These are phyloP conservation scores for Pythium grandisporangium DNA, from an alignment of 352 stramenopile species.

Conservation along the genomic window DNA sequence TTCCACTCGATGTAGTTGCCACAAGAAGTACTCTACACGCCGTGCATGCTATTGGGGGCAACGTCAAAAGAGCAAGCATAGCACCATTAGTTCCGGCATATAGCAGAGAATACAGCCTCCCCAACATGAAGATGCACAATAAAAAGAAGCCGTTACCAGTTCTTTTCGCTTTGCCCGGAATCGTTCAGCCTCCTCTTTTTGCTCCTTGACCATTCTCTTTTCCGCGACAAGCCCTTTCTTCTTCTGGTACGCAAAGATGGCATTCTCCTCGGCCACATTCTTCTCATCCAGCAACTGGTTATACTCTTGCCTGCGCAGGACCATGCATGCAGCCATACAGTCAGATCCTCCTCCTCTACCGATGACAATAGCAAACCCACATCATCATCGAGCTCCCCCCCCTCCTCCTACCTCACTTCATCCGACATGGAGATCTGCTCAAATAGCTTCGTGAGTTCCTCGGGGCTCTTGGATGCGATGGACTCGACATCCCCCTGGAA, in stretches of 20 bases:
- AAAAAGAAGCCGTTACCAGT: too few relatives aligned
- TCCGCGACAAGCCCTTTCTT: constrained; percentile 94
- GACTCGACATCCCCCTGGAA: constrained; percentile 99
- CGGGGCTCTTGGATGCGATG: constrained; percentile 93
- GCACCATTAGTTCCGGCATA: background rate
- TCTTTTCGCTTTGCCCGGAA: constrained; percentile 67
- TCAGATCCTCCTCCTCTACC: too few relatives aligned
- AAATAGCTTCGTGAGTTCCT: constrained; percentile 95
- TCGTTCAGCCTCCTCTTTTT: constrained; percentile 90
- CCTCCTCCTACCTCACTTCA: constrained; percentile 50
- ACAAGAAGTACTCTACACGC: constrained; percentile 92
- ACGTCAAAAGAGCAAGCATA: background rate
- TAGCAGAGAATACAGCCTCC: constrained; percentile 5
- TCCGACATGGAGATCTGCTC: constrained; percentile 94
- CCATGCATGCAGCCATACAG: too few relatives aligned
- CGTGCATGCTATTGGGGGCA: constrained; percentile 39
- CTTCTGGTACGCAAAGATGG: constrained; percentile 94
- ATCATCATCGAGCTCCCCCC: background rate
- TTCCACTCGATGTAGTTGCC: constrained; percentile 94
- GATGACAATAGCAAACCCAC: background rate
- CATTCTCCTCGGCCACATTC: constrained; percentile 89
- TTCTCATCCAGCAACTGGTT: constrained; percentile 84
- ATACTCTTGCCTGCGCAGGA: constrained; percentile 61
- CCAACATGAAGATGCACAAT: too few relatives aligned
- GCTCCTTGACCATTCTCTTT: constrained; percentile 90